phyloP scores from a whole-genome alignment of 2,329 filamentous ascomycete genomes.

The Ascochyta rabiei region DNA sequence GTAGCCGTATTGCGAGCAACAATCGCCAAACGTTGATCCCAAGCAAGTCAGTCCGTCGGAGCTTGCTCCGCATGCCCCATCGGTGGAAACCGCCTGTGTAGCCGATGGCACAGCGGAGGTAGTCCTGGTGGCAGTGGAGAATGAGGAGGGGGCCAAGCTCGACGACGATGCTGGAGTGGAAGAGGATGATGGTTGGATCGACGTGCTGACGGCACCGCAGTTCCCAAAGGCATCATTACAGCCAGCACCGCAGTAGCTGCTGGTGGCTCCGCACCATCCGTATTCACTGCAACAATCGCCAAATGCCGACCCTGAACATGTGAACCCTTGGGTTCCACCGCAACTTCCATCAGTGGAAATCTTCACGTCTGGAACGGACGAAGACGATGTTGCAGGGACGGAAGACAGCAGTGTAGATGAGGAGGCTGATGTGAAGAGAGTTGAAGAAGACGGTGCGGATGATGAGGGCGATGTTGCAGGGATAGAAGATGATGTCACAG shows the following conservation, averaged over 20 bases:
- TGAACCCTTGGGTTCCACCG: constrained; percentile 14
- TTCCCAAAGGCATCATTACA: constrained; percentile 20
- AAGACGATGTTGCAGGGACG: constrained; percentile 2
- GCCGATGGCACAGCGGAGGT: constrained; percentile 1
- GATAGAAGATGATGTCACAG: neutral
- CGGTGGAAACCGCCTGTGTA: constrained; percentile 4
- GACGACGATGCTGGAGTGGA: neutral
- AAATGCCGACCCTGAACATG: constrained; percentile 20
- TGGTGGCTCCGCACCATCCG: constrained; percentile 21
- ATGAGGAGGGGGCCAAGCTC: constrained; percentile 5
- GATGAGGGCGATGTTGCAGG: neutral
- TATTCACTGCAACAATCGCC: constrained; percentile 24
- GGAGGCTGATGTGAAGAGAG: neutral
- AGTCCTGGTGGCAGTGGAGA: constrained; percentile 11
- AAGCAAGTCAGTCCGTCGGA: constrained; percentile 6
- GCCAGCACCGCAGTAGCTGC: constrained; percentile 18
- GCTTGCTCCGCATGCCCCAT: constrained; percentile 7
- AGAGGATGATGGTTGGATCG: neutral
- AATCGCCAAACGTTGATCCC: constrained; percentile 12
- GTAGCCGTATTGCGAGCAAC: constrained; percentile 16
- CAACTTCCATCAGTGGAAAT: constrained; percentile 20
- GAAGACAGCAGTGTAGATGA: constrained; percentile 3
- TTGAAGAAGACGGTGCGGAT: neutral
- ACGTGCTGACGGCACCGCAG: constrained; percentile 17
- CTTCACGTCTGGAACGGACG: constrained; percentile 3